Conservation (phyloP, 768 basidiomycete species). For the Russula olivacea region DNA sequence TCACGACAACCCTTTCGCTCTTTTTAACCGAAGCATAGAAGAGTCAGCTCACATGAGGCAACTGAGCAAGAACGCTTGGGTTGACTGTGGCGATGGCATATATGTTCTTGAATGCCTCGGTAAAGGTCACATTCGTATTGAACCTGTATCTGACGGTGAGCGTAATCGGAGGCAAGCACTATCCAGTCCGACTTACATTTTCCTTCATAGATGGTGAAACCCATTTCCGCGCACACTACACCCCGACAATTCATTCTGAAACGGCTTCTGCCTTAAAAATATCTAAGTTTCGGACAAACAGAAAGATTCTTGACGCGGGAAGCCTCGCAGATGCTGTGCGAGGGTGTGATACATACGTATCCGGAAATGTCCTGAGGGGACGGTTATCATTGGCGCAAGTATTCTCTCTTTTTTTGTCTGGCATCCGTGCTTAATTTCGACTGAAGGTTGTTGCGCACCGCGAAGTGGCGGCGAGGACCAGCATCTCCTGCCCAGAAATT, state of each 20-base stretch:
- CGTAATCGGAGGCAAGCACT: background rate
- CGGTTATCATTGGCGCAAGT: slow-evolving; percentile 46
- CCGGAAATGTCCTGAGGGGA: slow-evolving; percentile 49
- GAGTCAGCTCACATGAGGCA: slow-evolving; percentile 44
- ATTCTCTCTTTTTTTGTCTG: background rate
- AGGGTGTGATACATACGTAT: slow-evolving; percentile 64
- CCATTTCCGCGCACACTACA: slow-evolving; percentile 48
- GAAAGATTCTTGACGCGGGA: slow-evolving; percentile 45
- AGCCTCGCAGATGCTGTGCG: slow-evolving; percentile 55
- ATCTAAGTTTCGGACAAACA: slow-evolving; percentile 19
- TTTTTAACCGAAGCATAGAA: slow-evolving; percentile 46
- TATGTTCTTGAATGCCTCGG: slow-evolving; percentile 75
- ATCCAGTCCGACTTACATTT: background rate
- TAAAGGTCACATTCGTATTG: slow-evolving; percentile 61
- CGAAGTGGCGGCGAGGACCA: slow-evolving; percentile 57
- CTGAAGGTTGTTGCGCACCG: slow-evolving; percentile 52
- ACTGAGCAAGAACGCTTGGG: slow-evolving; percentile 66
- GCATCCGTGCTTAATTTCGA: slow-evolving; percentile 4
- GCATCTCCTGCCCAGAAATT: slow-evolving; percentile 58
- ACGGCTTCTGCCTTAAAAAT: slow-evolving; percentile 19
- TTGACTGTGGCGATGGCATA: slow-evolving; percentile 63
- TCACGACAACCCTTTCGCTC: slow-evolving; percentile 65
- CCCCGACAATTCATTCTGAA: slow-evolving; percentile 37
- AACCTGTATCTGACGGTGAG: slow-evolving; percentile 31
- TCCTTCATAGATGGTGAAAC: slow-evolving; percentile 25